A percentile compares a stretch with the other conserved stretches of the same genome.
phyloP scores from a whole-genome alignment of 2,329 filamentous ascomycete species.

The Tolypocladium ovalisporum region DNA sequence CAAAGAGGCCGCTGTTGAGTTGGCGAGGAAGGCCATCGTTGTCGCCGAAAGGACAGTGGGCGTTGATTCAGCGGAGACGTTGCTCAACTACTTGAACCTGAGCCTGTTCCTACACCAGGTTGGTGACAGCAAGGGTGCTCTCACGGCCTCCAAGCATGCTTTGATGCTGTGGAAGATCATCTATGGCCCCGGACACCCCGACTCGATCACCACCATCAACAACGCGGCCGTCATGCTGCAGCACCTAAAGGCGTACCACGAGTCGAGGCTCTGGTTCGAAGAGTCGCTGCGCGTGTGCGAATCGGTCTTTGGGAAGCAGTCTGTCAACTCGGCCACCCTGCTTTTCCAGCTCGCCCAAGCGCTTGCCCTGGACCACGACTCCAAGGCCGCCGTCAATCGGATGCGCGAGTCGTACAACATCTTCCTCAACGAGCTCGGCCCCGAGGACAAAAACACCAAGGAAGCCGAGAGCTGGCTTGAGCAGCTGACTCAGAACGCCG shows the following conservation, averaged over 20 bases:
- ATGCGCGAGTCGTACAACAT: slow-evolving; percentile 98
- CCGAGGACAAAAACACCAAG: slow-evolving; percentile 94
- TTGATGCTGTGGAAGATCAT: slow-evolving; percentile 95
- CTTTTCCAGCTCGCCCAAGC: slow-evolving; percentile 96
- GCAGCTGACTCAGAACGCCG: slow-evolving; percentile 90
- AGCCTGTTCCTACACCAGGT: slow-evolving; percentile 87
- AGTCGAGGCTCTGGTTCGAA: slow-evolving; percentile 95
- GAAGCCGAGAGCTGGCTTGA: slow-evolving; percentile 95
- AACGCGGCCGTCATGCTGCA: slow-evolving; percentile 98
- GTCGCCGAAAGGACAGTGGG: slow-evolving; percentile 91
- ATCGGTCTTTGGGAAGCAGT: slow-evolving; percentile 77
- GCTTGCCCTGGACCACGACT: slow-evolving; percentile 88
- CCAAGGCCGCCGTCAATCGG: slow-evolving; percentile 78
- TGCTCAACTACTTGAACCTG: slow-evolving; percentile 92
- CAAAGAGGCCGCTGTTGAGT: slow-evolving; percentile 88
- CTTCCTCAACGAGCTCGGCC: slow-evolving; percentile 76
- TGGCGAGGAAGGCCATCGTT: slow-evolving; percentile 92
- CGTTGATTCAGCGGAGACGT: slow-evolving; percentile 85
- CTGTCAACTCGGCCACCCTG: slow-evolving; percentile 86
- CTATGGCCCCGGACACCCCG: slow-evolving; percentile 85
- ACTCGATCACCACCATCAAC: slow-evolving; percentile 97
- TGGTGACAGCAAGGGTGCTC: slow-evolving; percentile 79
- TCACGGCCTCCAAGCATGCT: slow-evolving; percentile 84
- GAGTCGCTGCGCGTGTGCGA: slow-evolving; percentile 83
- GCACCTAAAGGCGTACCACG: slow-evolving; percentile 84